phyloP scores from a whole-genome alignment of 164 flowering plant genomes.

The Annona squamosa region DNA sequence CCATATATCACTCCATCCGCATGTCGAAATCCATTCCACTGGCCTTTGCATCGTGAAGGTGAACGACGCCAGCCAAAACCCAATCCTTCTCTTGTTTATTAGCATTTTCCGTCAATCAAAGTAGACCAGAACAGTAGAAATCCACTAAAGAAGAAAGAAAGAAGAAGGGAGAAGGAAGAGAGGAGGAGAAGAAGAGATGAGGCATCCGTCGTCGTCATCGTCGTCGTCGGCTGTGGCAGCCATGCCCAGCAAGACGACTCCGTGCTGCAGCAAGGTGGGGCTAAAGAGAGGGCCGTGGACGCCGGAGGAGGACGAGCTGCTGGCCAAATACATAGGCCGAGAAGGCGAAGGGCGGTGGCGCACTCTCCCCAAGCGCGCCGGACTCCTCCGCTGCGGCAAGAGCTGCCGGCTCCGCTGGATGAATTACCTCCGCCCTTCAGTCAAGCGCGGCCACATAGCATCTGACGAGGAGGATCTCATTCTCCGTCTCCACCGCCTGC shows the following conservation, averaged over 20 bases:
- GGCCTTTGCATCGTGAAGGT: no score
- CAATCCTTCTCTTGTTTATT: no score
- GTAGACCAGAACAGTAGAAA: not conserved
- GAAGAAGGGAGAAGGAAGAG: no score
- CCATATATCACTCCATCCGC: not conserved
- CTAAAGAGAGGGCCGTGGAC: conserved; percentile 73
- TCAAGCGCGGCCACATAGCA: conserved; percentile 65
- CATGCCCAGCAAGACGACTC: conserved; percentile 20
- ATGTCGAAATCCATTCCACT: no score
- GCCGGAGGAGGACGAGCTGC: conserved; percentile 50
- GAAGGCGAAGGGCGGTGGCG: conserved; percentile 68
- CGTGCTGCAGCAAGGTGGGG: conserved; percentile 48
- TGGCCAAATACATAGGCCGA: conserved; percentile 31
- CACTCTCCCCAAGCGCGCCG: conserved; percentile 54
- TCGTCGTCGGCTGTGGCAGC: not conserved
- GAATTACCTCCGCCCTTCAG: conserved; percentile 67
- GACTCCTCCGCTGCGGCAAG: conserved; percentile 68
- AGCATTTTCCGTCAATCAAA: no score
- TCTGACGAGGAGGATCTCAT: conserved; percentile 75
- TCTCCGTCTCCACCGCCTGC: conserved; percentile 68
- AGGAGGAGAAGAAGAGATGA: conserved; percentile 1
- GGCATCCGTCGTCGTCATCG: not conserved
- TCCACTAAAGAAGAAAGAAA: not conserved
- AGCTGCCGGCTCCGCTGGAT: conserved; percentile 82
- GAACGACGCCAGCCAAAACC: no score